phyloP scores from a whole-genome alignment of 2,329 filamentous ascomycete species.

The Venturia oleaginea region DNA sequence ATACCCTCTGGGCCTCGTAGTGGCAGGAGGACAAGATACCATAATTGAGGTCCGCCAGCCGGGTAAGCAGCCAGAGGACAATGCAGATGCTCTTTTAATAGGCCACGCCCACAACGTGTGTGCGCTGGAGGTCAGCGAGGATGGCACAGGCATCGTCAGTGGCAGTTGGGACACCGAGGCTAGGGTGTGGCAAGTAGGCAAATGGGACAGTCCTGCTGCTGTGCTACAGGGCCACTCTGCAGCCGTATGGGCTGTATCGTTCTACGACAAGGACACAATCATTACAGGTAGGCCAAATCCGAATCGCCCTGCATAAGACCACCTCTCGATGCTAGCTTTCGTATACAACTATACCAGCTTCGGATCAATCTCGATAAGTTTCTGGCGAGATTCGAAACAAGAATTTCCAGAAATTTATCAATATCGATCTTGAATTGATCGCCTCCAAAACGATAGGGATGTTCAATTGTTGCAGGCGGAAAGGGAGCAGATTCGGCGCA shows the following conservation, averaged over 20 bases:
- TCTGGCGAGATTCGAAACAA: neutral
- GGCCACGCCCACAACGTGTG: constrained; percentile 87
- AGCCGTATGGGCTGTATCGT: constrained; percentile 86
- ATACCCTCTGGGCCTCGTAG: constrained; percentile 68
- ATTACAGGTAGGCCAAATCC: constrained; percentile 53
- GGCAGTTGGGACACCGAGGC: constrained; percentile 91
- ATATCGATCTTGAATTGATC: neutral
- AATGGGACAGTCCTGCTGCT: constrained; percentile 67
- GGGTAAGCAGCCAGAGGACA: constrained; percentile 55
- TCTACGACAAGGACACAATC: constrained; percentile 68
- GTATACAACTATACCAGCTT: too few relatives aligned
- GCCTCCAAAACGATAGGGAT: too few relatives aligned
- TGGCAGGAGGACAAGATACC: constrained; percentile 84
- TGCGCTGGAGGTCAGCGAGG: constrained; percentile 67
- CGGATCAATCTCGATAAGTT: neutral
- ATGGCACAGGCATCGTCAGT: constrained; percentile 69
- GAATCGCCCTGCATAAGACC: neutral
- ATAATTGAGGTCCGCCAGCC: constrained; percentile 84
- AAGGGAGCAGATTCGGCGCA: too few relatives aligned
- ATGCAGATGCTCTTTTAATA: constrained; percentile 76
- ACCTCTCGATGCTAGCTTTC: too few relatives aligned
- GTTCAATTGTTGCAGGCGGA: too few relatives aligned
- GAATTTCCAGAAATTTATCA: neutral
- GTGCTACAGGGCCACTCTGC: constrained; percentile 68
- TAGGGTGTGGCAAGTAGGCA: constrained; percentile 74